Percentiles rank a stretch among this genome's conserved stretches.
phyloP scores from a whole-genome alignment of 305 asterid species.

The Fraxinus dipetala region DNA sequence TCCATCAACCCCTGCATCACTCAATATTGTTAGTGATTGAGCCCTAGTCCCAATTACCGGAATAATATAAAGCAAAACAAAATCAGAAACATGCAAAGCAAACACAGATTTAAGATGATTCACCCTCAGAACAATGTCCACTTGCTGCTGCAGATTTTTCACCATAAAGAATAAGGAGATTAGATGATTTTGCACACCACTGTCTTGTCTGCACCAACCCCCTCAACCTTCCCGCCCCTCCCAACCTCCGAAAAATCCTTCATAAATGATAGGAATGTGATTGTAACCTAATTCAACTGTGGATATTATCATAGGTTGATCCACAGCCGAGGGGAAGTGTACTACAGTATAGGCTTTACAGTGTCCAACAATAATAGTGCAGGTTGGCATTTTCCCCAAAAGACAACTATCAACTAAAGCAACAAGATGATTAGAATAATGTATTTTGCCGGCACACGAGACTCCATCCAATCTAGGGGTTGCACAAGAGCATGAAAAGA shows the following conservation, averaged over 20 bases:
- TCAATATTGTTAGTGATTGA: conserved; percentile 9
- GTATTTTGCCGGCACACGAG: neutral
- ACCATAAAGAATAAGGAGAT: neutral
- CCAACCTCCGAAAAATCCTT: neutral
- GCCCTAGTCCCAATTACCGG: neutral
- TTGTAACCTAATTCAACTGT: neutral
- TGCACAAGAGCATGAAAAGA: neutral
- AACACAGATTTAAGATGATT: neutral
- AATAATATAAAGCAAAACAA: neutral
- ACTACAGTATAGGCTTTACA: neutral
- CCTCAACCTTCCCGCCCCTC: neutral
- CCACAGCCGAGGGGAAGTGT: neutral
- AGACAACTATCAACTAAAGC: neutral
- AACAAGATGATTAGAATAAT: neutral
- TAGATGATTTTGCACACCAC: neutral
- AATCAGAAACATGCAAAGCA: neutral
- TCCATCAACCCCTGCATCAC: conserved; percentile 68
- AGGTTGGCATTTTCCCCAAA: neutral
- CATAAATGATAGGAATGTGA: neutral
- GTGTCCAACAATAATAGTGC: neutral
- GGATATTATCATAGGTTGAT: neutral
- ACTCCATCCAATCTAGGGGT: neutral
- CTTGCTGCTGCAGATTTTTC: neutral
- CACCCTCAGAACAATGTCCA: neutral
- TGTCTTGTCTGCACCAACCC: neutral